Conservation (phyloP, 106 monocot species). For the Dioscorea zingiberensis region DNA sequence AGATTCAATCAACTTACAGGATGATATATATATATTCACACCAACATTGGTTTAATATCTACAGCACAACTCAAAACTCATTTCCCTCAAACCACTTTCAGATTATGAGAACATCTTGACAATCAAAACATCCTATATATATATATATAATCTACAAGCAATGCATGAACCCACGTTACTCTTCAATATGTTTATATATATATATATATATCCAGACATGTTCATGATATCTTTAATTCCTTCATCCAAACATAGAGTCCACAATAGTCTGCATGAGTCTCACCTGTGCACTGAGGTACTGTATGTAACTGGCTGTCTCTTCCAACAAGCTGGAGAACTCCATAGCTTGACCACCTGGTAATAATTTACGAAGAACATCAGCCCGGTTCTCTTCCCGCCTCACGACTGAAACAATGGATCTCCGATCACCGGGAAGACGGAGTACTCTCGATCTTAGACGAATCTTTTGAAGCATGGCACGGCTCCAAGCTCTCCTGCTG, state of each 20-base stretch:
- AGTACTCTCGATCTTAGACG: not conserved
- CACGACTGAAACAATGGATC: not conserved
- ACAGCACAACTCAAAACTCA: too few relatives aligned
- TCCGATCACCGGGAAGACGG: not conserved
- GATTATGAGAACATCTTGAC: too few relatives aligned
- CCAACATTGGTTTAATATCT: too few relatives aligned
- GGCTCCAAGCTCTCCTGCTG: conserved; percentile 6
- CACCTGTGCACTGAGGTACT: conserved; percentile 9
- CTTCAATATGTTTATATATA: not conserved
- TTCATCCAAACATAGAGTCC: not conserved
- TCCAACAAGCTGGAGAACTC: conserved; percentile 3
- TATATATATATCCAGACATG: not conserved
- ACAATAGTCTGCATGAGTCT: conserved; percentile 5
- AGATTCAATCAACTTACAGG: too few relatives aligned
- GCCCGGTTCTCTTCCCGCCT: not conserved
- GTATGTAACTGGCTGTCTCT: conserved; percentile 6
- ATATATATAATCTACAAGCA: too few relatives aligned
- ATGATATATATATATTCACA: too few relatives aligned
- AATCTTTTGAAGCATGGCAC: not conserved
- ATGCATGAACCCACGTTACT: too few relatives aligned
- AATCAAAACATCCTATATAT: too few relatives aligned
- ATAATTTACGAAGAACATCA: not conserved
- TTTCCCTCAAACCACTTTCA: too few relatives aligned
- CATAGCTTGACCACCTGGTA: conserved; percentile 11
- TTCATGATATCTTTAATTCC: not conserved